Evolutionary conservation across 1,139 yeast species (phyloP).

Genomic region (Yamadazyma triangularis): DNA sequence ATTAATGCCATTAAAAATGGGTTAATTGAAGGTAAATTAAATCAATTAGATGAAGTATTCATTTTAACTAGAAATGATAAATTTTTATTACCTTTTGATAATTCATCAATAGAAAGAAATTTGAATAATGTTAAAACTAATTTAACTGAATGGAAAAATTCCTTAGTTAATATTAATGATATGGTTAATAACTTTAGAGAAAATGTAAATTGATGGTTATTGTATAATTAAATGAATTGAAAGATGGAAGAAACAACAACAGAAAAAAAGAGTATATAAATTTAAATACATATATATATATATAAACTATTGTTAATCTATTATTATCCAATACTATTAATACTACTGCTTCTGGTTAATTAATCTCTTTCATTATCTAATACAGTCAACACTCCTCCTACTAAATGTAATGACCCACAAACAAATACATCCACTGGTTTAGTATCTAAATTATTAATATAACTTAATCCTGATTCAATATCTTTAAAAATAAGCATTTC

Average conservation of each 20-base stretch:
- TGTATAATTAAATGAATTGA: too few relatives aligned
- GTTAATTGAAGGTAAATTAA: constrained; percentile 45
- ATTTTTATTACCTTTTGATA: constrained; percentile 38
- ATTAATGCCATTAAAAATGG: constrained; percentile 43
- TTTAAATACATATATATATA: constrained; percentile 3
- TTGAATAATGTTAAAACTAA: constrained; percentile 35
- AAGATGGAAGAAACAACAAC: too few relatives aligned
- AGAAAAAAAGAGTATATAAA: too few relatives aligned
- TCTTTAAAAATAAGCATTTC: constrained; percentile 69
- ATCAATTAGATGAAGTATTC: constrained; percentile 42
- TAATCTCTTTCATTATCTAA: constrained; percentile 49
- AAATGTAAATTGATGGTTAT: constrained; percentile 24
- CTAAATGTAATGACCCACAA: constrained; percentile 89
- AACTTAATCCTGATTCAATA: constrained; percentile 69
- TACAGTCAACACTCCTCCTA: constrained; percentile 90
- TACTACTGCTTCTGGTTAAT: too few relatives aligned
- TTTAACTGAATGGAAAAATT: constrained; percentile 37
- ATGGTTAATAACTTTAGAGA: constrained; percentile 44
- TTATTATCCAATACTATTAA: neutral
- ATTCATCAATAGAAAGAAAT: constrained; percentile 17
- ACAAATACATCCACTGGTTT: constrained; percentile 70
- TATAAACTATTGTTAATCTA: neutral
- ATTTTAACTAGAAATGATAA: constrained; percentile 41
- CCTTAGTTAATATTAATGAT: constrained; percentile 39
- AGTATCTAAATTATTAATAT: constrained; percentile 43